phyloP scores from a whole-genome alignment of 108 stramenopile species.

The Skeletonema marinoi region DNA sequence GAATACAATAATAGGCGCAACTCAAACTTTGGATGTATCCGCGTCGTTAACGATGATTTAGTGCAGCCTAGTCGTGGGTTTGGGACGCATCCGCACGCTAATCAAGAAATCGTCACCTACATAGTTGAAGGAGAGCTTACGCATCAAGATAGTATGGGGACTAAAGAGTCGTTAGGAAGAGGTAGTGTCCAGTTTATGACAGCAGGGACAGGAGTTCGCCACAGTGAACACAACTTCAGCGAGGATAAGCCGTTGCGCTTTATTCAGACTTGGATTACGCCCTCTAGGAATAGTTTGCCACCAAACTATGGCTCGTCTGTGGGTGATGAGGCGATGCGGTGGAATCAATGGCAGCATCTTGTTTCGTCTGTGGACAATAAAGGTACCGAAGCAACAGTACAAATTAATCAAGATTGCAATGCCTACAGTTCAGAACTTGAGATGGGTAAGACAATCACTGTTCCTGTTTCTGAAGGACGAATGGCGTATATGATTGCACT shows the following conservation, averaged over 20 bases:
- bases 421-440: constrained; percentile 69
- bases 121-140: constrained; percentile 58
- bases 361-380: constrained; percentile 50
- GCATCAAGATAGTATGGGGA: constrained; percentile 80
- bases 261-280: constrained; percentile 87
- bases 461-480: constrained; percentile 32
- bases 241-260: constrained; percentile 69
- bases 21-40: constrained; percentile 69
- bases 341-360: constrained; percentile 65
- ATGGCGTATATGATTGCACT: constrained; percentile 80
- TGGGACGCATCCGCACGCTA: constrained; percentile 74
- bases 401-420: constrained; percentile 75
- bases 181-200: constrained; percentile 86
- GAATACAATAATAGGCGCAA: constrained; percentile 70
- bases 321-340: background rate
- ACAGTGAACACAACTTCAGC: constrained; percentile 69
- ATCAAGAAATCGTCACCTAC: constrained; percentile 79
- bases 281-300: constrained; percentile 47
- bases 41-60: constrained; percentile 88
- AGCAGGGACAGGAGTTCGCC: constrained; percentile 74
- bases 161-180: constrained; percentile 67
- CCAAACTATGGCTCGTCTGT: constrained; percentile 70
- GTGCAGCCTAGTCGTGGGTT: constrained; percentile 81
- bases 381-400: constrained; percentile 50
- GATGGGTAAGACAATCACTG: constrained; percentile 22